Evolutionary conservation across 78 protist species (phyloP).

Genomic region (Speleostelium caveatum): DNA sequence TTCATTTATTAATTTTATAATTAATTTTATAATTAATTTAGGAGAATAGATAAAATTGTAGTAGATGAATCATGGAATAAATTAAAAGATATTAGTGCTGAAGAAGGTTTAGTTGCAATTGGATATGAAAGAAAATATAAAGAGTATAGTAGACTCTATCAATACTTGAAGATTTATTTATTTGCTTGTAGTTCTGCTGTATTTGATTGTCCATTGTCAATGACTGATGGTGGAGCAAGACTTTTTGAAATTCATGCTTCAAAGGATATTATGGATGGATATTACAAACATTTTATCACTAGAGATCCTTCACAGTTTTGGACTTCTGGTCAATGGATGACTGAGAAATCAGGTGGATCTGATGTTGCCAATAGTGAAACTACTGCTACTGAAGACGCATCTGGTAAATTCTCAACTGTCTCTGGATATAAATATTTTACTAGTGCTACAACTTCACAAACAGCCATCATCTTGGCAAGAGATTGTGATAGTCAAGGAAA

Average conservation of each 20-base stretch:
- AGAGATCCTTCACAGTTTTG: constrained; percentile 72
- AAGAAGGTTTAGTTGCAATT: constrained; percentile 75
- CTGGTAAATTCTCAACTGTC: neutral
- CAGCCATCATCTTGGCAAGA: constrained; percentile 78
- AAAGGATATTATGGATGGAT: neutral
- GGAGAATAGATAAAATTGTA: constrained; percentile 70
- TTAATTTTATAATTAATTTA: neutral
- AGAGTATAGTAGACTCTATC: constrained; percentile 77
- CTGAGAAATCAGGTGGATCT: constrained; percentile 86
- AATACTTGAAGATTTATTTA: constrained; percentile 72
- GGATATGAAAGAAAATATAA: constrained; percentile 65
- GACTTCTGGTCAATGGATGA: constrained; percentile 88
- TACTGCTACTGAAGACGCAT: constrained; percentile 5
- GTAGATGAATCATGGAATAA: constrained; percentile 79
- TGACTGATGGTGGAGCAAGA: constrained; percentile 87
- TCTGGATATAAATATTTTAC: constrained; percentile 85
- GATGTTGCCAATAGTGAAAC: constrained; percentile 83
- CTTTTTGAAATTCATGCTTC: constrained; percentile 63
- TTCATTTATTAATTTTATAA: neutral
- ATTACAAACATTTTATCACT: constrained; percentile 24
- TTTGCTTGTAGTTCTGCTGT: constrained; percentile 82
- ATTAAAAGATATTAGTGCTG: constrained; percentile 70
- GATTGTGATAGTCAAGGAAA: constrained; percentile 22
- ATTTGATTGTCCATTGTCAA: constrained; percentile 81
- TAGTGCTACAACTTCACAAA: constrained; percentile 77